phyloP scores from a whole-genome alignment of 192 early-diverging fungal genomes.

The Linnemannia hyalina region DNA sequence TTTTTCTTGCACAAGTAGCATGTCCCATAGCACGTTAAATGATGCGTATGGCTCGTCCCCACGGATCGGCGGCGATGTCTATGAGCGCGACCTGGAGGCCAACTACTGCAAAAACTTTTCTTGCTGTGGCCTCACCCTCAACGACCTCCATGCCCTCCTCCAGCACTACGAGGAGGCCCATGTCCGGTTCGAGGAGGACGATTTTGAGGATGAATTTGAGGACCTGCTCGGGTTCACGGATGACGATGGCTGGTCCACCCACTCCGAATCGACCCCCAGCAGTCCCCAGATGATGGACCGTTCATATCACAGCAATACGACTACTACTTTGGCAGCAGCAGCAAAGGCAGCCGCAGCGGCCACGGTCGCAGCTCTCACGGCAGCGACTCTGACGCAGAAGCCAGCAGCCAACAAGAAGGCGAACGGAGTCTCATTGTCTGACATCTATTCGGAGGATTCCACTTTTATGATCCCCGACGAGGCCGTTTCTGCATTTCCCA shows the following conservation, averaged over 20 bases:
- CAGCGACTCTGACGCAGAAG: neutral
- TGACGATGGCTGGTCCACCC: slow-evolving; percentile 56
- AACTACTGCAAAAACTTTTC: slow-evolving; percentile 95
- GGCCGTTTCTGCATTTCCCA: slow-evolving; percentile 46
- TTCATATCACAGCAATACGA: no score
- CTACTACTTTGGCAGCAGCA: neutral
- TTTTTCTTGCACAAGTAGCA: neutral
- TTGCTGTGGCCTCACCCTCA: slow-evolving; percentile 92
- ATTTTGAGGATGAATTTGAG: slow-evolving; percentile 36
- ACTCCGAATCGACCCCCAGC: slow-evolving; percentile 43
- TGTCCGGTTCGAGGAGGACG: slow-evolving; percentile 88
- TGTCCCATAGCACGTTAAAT: slow-evolving; percentile 13
- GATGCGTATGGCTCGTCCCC: slow-evolving; percentile 45
- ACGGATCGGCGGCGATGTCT: slow-evolving; percentile 36
- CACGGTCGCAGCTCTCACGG: neutral
- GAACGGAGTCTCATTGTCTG: slow-evolving; percentile 54
- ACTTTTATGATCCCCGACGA: slow-evolving; percentile 37
- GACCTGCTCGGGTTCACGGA: slow-evolving; percentile 31
- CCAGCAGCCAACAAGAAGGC: slow-evolving; percentile 31
- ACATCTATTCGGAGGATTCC: slow-evolving; percentile 55
- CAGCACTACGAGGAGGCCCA: slow-evolving; percentile 98
- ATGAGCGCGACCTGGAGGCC: slow-evolving; percentile 83
- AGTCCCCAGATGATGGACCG: slow-evolving; percentile 36
- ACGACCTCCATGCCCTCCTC: slow-evolving; percentile 93
- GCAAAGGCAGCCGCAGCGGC: slow-evolving; percentile 5